Evolutionary conservation across 1,139 yeast genomes (phyloP), one percentile per base, ranked within the genome.

Genomic region (Pichia sp.): DNA sequence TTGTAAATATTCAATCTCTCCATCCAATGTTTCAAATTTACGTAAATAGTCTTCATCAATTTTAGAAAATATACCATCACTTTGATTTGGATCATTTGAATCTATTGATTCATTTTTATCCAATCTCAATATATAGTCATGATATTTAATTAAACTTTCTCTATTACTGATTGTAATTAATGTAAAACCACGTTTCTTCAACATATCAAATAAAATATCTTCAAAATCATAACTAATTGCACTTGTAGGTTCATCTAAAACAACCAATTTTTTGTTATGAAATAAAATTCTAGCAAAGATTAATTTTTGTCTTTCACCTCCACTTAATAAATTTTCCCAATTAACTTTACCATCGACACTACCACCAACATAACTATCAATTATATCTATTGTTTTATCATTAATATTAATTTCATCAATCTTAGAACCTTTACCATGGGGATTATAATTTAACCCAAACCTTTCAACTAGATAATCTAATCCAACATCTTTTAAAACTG

Each of bases 211-310:
- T 46, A 89, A 69, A 49, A 80, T 76, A 51, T 89, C 96, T 62
- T 89, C 97, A 59, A 86, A 89, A 61, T 89, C 97, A 29, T 85
- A 82, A 45, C 89, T 79, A 14, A 89, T 91, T 0, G 97, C 96
- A 57, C 88, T 85, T 10, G 96, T 89, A 26, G 95, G 86, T 62
- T 89, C 96, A 63, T 89, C 97, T 50, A 89, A 72, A 6, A 89
- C 78, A 3, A 89, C 91, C 62, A 85, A 84, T 58, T 74, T 74
- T 33, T 96, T 96, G 41, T 74, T 72, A 61, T 84, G 85, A 65
- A 83, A 87, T 52, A 89, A 68, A 6, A 89, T 76, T 53, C 96
- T 71, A 0, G 96, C 96, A 68, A 89, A 84, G 63, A 88, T 80
- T 59, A 88, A 74, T 56, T 96, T 76, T 66, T 89, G 97, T 65